Percentiles rank a stretch among this genome's conserved stretches.
Evolutionary conservation across 352 stramenopile species (phyloP).

Genomic region (Phytophthora sojae): DNA sequence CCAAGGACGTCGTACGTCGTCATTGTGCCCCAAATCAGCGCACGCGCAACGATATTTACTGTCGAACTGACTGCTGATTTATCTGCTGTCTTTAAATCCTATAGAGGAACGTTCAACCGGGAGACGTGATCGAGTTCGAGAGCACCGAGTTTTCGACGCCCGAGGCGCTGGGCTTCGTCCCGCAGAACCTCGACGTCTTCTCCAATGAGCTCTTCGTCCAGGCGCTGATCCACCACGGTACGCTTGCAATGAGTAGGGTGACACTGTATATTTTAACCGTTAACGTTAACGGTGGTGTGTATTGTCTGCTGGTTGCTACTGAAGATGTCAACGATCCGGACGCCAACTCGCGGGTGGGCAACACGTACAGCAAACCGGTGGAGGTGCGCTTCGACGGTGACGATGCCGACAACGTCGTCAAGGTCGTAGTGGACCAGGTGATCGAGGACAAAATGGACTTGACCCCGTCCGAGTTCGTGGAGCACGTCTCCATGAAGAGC

Average conservation of each 20-base stretch:
- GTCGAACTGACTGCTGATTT: neutral
- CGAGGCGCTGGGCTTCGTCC: slow-evolving; percentile 68
- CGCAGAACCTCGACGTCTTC: slow-evolving; percentile 59
- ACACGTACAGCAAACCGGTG: slow-evolving; percentile 67
- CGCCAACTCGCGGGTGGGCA: slow-evolving; percentile 65
- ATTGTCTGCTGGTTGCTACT: neutral
- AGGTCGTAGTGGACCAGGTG: slow-evolving; percentile 60
- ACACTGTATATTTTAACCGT: neutral
- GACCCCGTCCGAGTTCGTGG: slow-evolving; percentile 59
- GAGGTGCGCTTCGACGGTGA: slow-evolving; percentile 43
- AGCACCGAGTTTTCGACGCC: slow-evolving; percentile 66
- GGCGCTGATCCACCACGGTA: slow-evolving; percentile 72
- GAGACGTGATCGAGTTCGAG: slow-evolving; percentile 72
- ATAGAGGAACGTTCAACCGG: slow-evolving; percentile 54
- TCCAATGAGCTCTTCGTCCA: slow-evolving; percentile 60
- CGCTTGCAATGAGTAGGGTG: neutral
- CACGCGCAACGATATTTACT: slow-evolving; percentile 1
- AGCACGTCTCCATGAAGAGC: slow-evolving; percentile 77
- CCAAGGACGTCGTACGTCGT: slow-evolving; percentile 63
- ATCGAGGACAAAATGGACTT: slow-evolving; percentile 57
- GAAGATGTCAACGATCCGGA: slow-evolving; percentile 75
- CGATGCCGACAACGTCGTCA: slow-evolving; percentile 43
- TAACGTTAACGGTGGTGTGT: neutral
- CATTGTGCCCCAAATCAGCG: neutral
- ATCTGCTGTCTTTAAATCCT: neutral